A percentile compares a stretch with the other conserved stretches of the same genome.
Evolutionary conservation across 441 rosid species (phyloP).

Genomic region (Adansonia grandidieri): DNA sequence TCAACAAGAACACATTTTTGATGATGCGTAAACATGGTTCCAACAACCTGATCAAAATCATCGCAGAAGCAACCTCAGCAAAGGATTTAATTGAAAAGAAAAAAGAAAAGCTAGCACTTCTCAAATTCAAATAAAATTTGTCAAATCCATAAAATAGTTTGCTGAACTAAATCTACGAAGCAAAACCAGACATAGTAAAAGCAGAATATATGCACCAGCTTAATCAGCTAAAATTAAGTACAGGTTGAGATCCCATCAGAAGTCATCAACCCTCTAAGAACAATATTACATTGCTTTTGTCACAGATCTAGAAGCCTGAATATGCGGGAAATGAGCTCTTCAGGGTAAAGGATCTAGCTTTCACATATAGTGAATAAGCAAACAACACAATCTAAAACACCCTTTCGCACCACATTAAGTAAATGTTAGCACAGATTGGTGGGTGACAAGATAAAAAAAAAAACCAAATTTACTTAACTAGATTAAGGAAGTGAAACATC

Average conservation of each 20-base stretch:
- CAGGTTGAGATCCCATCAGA: background rate
- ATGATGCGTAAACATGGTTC: slow-evolving; percentile 89
- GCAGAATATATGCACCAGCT: slow-evolving; percentile 1
- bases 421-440: background rate
- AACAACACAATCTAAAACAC: background rate
- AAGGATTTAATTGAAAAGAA: background rate
- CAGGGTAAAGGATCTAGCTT: background rate
- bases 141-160: background rate
- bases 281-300: background rate
- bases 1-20: slow-evolving; percentile 92
- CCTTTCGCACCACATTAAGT: background rate
- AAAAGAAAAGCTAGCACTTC: background rate
- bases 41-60: slow-evolving; percentile 65
- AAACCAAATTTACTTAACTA: background rate
- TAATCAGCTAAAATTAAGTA: background rate
- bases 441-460: background rate
- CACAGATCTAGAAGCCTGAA: slow-evolving; percentile 6
- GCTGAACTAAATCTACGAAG: slow-evolving; percentile 1
- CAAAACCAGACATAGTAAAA: background rate
- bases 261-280: slow-evolving; percentile 1
- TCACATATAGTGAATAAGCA: background rate
- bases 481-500: background rate
- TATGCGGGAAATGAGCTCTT: background rate
- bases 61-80: slow-evolving; percentile 27
- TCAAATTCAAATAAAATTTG: slow-evolving; percentile 10